Base-by-base conservation (phyloP, 2,329 filamentous ascomycete genomes). In the Diplodia sapinea region DNA sequence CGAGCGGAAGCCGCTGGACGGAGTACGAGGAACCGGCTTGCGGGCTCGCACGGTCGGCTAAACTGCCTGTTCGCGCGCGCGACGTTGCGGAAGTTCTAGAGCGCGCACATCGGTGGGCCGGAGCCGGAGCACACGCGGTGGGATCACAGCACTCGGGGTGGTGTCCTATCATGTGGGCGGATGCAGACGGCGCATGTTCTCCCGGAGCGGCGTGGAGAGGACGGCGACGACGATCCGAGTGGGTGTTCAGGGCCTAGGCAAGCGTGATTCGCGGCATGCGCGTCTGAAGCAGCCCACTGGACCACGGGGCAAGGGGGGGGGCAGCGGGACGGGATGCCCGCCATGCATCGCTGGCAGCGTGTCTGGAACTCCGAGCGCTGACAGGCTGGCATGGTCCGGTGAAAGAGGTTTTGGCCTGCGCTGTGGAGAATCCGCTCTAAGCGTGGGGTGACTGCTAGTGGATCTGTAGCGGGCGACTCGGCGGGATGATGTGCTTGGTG, bases 241-340 rank as follows among this genome's bases (percentile, higher is more conserved):
- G 59, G 59, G 40, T 63, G 59, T 31, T 47, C 49, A 31, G 59
- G 59, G 59, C 43, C n/a, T 26, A 63, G 43, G 17, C 43, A 12
- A 12, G 43, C 43, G 26, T 63, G 59, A 63, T 63, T 63, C 43
- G 59, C 57, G 26, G 20, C 59, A 38, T 63, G 59, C 59, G 59
- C 59, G 59, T 63, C 43, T 63, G 59, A 63, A 51, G 59, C 59
- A 63, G 43, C 17, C 43, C 23, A 63, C 43, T 51, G 59, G 59
- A 12, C 57, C n/a, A 38, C 26, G 43, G 43, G 20, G 63, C 64
- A 66, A 51, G 64, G 64, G 55, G 38, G 54, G 54, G 54, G 64
- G 64, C 64, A 66, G 64, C 64, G 64, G 64, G 54, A 66, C 52
- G 64, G 64, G 47, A 57, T 26, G 55, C 15, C 64, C 64, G 64